phyloP scores from a whole-genome alignment of 345 rosid genomes.

The Sisymbrium altissimum region DNA sequence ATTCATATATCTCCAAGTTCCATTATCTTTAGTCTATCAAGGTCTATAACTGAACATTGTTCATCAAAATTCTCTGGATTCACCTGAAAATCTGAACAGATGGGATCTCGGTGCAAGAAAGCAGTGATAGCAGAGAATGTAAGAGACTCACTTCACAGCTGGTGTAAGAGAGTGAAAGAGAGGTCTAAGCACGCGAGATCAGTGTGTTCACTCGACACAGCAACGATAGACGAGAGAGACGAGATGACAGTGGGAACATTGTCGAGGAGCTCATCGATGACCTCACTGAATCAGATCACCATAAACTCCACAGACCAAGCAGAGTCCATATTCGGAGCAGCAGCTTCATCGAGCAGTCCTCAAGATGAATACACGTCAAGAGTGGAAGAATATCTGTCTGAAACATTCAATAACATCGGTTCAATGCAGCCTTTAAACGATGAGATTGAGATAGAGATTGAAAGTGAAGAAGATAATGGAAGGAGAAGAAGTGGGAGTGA shows the following conservation, averaged over 20 bases:
- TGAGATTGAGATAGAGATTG: slow-evolving; percentile 34
- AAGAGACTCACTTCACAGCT: slow-evolving; percentile 88
- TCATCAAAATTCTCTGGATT: not conserved
- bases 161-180: slow-evolving; percentile 84
- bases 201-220: slow-evolving; percentile 68
- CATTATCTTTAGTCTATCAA: not conserved
- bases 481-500: slow-evolving; percentile 15
- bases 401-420: slow-evolving; percentile 41
- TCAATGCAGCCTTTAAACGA: slow-evolving; percentile 33
- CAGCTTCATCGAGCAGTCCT: slow-evolving; percentile 24
- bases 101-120: slow-evolving; percentile 84
- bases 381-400: slow-evolving; percentile 59
- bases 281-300: slow-evolving; percentile 61
- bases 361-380: slow-evolving; percentile 43
- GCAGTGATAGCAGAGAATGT: slow-evolving; percentile 82
- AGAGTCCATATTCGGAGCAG: slow-evolving; percentile 44
- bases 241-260: slow-evolving; percentile 75
- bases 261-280: slow-evolving; percentile 65
- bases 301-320: slow-evolving; percentile 51
- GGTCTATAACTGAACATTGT: not conserved
- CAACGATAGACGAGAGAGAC: slow-evolving; percentile 70
- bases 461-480: slow-evolving; percentile 43
- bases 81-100: slow-evolving; percentile 41
- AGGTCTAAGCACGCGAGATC: slow-evolving; percentile 70
- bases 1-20: not conserved